Percentiles rank a stretch among this genome's conserved stretches.
phyloP scores from a whole-genome alignment of 768 basidiomycete species.

The Boletus vinaceobasis region DNA sequence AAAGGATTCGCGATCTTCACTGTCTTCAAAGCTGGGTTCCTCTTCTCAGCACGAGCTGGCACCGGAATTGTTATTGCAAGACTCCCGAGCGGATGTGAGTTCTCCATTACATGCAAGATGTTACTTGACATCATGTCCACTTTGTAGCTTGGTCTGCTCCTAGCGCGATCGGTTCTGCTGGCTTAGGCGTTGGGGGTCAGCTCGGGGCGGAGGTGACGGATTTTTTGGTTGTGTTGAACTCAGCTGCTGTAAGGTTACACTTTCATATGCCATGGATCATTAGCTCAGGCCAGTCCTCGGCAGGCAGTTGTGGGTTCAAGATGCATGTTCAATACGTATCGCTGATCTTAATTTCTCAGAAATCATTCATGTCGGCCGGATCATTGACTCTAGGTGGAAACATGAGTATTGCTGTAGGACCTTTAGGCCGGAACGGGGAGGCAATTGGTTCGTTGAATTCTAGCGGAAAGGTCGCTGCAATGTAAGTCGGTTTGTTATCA shows the following conservation, averaged over 20 bases:
- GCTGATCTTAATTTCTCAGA: constrained; percentile 37
- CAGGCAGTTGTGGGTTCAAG: constrained; percentile 59
- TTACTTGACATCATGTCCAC: constrained; percentile 29
- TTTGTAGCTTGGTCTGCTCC: constrained; percentile 92
- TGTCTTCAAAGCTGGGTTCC: constrained; percentile 68
- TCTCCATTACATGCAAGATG: neutral
- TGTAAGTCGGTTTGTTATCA: constrained; percentile 46
- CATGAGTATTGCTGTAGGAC: constrained; percentile 84
- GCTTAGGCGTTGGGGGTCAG: constrained; percentile 83
- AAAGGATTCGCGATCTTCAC: constrained; percentile 89
- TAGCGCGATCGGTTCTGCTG: constrained; percentile 91
- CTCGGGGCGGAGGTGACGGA: constrained; percentile 87
- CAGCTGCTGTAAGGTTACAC: constrained; percentile 53
- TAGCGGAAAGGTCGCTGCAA: constrained; percentile 86
- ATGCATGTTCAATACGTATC: neutral
- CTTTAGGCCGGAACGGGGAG: constrained; percentile 91
- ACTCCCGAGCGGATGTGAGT: constrained; percentile 76
- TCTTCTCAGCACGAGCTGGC: constrained; percentile 75
- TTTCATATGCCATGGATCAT: constrained; percentile 2
- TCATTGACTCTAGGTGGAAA: constrained; percentile 89
- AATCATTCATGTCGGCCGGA: constrained; percentile 93
- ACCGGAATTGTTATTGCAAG: constrained; percentile 87
- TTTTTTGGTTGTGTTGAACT: constrained; percentile 87
- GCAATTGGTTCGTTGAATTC: constrained; percentile 80
- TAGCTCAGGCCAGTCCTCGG: neutral